A percentile compares a stretch with the other conserved stretches of the same genome.
Evolutionary conservation across 169 alveolate genomes (phyloP).

Genomic region (Cyclospora cayetanensis): DNA sequence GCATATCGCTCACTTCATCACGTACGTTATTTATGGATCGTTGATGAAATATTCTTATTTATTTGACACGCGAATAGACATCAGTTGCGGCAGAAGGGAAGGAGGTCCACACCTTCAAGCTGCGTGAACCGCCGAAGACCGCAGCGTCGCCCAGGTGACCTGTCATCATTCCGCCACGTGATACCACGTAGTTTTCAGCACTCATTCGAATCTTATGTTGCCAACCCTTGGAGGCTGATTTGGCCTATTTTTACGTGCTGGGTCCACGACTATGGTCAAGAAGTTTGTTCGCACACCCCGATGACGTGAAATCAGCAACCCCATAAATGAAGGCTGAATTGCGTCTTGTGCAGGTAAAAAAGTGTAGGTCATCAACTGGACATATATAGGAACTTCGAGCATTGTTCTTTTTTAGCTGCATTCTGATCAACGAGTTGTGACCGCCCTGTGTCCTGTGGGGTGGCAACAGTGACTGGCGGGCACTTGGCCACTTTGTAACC

Average conservation of each 20-base stretch:
- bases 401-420: neutral
- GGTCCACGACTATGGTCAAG: neutral
- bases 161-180: neutral
- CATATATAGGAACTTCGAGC: neutral
- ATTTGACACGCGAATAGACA: slow-evolving; percentile 43
- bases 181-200: neutral
- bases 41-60: slow-evolving; percentile 20
- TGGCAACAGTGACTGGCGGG: slow-evolving; percentile 38
- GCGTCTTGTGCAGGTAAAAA: slow-evolving; percentile 7
- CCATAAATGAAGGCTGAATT: neutral
- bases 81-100: neutral
- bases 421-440: neutral
- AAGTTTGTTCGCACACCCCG: neutral
- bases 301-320: neutral
- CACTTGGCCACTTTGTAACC: slow-evolving; percentile 47
- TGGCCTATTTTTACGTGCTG: neutral
- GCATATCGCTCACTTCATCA: neutral
- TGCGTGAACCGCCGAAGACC: slow-evolving; percentile 41
- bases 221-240: neutral
- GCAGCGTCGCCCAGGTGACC: slow-evolving; percentile 66
- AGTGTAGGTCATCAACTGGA: neutral
- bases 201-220: neutral
- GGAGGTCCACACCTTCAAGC: neutral
- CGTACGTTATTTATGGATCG: slow-evolving; percentile 6
- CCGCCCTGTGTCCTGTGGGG: slow-evolving; percentile 53